Conservation (phyloP, 768 basidiomycete genomes). For the Auriscalpium vulgare region DNA sequence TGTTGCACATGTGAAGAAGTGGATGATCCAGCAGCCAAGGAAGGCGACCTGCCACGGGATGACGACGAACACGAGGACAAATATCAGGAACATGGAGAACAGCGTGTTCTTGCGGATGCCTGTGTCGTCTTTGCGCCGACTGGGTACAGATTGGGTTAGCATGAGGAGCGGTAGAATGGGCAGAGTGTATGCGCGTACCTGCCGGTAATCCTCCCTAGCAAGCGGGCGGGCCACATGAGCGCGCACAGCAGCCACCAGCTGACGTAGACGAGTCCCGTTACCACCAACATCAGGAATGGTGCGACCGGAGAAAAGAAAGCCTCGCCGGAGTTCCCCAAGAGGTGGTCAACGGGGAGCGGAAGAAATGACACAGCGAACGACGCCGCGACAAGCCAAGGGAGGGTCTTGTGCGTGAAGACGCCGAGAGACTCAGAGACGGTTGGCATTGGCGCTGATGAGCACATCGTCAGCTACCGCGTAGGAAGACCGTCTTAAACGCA, state of each 20-base stretch:
- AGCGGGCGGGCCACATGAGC: conserved; percentile 41
- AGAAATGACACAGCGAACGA: conserved; percentile 43
- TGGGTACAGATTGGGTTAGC: neutral
- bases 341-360: conserved; percentile 46
- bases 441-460: conserved; percentile 33
- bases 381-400: conserved; percentile 35
- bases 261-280: conserved; percentile 56
- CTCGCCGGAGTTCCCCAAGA: conserved; percentile 54
- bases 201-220: conserved; percentile 16
- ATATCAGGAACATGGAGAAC: conserved; percentile 52
- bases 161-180: neutral
- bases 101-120: conserved; percentile 21
- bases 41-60: conserved; percentile 94
- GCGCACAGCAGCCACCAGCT: conserved; percentile 47
- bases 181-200: conserved; percentile 11
- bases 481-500: neutral
- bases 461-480: too few relatives aligned
- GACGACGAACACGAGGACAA: conserved; percentile 59
- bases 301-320: conserved; percentile 43
- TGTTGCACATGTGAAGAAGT: conserved; percentile 56
- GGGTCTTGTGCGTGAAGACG: conserved; percentile 29
- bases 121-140: conserved; percentile 20
- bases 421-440: conserved; percentile 42
- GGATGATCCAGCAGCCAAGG: conserved; percentile 76
- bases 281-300: conserved; percentile 46